Evolutionary conservation across 805 yeast species (phyloP), one percentile per base, ranked within the genome.

Genomic region (Candida peoriensis): DNA sequence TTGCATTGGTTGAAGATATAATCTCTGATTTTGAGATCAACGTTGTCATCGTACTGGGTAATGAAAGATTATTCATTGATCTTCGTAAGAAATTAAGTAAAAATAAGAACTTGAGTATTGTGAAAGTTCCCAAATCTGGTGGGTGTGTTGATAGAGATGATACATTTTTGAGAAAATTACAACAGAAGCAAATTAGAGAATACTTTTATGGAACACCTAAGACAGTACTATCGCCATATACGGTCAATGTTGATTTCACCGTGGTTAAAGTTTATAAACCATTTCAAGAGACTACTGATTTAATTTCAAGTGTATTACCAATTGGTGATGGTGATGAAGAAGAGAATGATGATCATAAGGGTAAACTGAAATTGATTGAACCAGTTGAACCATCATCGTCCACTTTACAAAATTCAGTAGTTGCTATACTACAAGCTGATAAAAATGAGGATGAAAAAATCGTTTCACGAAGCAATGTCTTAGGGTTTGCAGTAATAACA

Each of bases 181-280:
- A 90, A 56, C 86, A 88, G 48, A 70, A 75, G 27, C 66, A 81
- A 5, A 87, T 90, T 35, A 77, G 78, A 52, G 94, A 89, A 52
- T 93, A 93, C 57, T 93, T 93, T 50, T 87, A 93, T 53, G 98
- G 98, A 3, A 72, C 73, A 6, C 60, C 69, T 14, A 69, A 69
- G 29, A 70, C 76, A 5, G 74, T 78, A 5, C 66, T 93, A 34
- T 81, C 94, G 14, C 97, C 99, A 3, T 89, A 79, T 57, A 83
- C 94, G 5, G 74, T 87, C 2, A 86, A 88, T 16, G 77, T 79
- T 3, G 86, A 78, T 49, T 65, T 72, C 37, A 67, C 70, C 12
- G 81, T 77, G 37, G 61, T 85, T 8, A 61, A 69, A 2, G 75
- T 86, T 2, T 80, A 76, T 62, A 72, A 76, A 27, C 85, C 90